Conservation (phyloP, 208 protist genomes). For the Blechomonas ayalai region DNA sequence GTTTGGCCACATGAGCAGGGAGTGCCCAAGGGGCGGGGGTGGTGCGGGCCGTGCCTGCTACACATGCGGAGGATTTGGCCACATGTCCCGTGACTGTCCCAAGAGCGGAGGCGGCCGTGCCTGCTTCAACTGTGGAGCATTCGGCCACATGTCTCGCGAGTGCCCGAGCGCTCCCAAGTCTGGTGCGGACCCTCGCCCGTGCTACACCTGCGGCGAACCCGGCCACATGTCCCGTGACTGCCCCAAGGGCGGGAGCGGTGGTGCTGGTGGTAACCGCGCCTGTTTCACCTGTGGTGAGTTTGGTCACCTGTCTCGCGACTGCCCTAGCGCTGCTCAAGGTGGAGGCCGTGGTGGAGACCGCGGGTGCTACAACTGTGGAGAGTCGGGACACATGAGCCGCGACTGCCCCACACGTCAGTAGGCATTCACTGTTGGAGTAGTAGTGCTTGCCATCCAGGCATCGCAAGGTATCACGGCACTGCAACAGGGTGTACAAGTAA, state of each 20-base stretch:
- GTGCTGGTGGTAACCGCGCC: slow-evolving; percentile 30
- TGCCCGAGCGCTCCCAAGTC: slow-evolving; percentile 18
- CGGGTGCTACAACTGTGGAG: slow-evolving; percentile 66
- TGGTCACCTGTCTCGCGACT: slow-evolving; percentile 38
- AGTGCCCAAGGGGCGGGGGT: slow-evolving; percentile 45
- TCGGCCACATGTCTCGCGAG: slow-evolving; percentile 32
- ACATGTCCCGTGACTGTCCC: slow-evolving; percentile 42
- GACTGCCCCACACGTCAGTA: slow-evolving; percentile 58
- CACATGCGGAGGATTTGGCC: slow-evolving; percentile 7
- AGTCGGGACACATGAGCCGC: slow-evolving; percentile 64
- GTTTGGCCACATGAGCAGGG: slow-evolving; percentile 76
- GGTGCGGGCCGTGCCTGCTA: slow-evolving; percentile 8
- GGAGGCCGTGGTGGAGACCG: slow-evolving; percentile 15
- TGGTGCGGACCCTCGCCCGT: slow-evolving; percentile 43
- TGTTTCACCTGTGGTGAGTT: slow-evolving; percentile 42
- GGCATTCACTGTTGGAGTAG: too few relatives aligned
- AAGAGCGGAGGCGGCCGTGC: slow-evolving; percentile 23
- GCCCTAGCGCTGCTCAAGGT: slow-evolving; percentile 7
- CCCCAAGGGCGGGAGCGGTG: slow-evolving; percentile 49
- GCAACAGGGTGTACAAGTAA: too few relatives aligned
- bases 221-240: slow-evolving; percentile 86
- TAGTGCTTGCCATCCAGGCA: too few relatives aligned
- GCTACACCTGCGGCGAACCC: slow-evolving; percentile 69
- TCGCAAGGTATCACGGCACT: too few relatives aligned
- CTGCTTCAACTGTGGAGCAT: slow-evolving; percentile 47